phyloP scores from a whole-genome alignment of 148 eudicot genomes.

The Linanthus parryae region DNA sequence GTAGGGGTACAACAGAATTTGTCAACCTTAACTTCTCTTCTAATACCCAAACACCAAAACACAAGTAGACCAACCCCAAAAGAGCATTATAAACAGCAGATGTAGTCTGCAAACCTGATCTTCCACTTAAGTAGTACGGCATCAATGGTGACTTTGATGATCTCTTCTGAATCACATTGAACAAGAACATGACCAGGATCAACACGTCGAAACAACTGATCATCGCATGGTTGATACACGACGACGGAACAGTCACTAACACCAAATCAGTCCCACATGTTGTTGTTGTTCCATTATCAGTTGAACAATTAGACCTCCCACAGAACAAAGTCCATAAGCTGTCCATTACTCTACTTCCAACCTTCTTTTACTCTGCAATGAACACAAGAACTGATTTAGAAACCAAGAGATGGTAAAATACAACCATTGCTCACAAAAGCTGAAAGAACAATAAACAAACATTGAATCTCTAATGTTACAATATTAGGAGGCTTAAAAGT shows the following conservation, averaged over 20 bases:
- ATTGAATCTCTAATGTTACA: no score
- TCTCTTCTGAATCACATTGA: slow-evolving; percentile 31
- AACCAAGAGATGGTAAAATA: no score
- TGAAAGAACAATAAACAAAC: no score
- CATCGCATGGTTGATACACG: slow-evolving; percentile 71
- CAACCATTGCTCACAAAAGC: no score
- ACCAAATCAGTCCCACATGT: slow-evolving; percentile 36
- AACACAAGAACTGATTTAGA: not conserved
- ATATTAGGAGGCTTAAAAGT: no score
- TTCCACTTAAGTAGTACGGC: slow-evolving; percentile 7
- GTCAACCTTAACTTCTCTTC: slow-evolving; percentile 24
- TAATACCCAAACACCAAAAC: slow-evolving; percentile 46
- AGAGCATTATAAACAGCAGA: slow-evolving; percentile 53
- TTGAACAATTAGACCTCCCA: slow-evolving; percentile 28
- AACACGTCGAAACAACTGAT: slow-evolving; percentile 46
- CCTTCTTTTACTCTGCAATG: slow-evolving; percentile 3
- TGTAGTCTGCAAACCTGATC: slow-evolving; percentile 32
- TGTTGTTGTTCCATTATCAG: slow-evolving; percentile 12
- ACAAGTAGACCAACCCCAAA: slow-evolving; percentile 46
- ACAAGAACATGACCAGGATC: slow-evolving; percentile 42
- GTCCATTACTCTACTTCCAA: slow-evolving; percentile 24
- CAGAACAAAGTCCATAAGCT: slow-evolving; percentile 40
- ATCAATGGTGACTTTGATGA: slow-evolving; percentile 19
- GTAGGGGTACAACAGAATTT: slow-evolving; percentile 36
- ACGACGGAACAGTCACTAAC: slow-evolving; percentile 47